Conservation (phyloP, 1,139 yeast genomes). For the Kodamaea sp. region DNA sequence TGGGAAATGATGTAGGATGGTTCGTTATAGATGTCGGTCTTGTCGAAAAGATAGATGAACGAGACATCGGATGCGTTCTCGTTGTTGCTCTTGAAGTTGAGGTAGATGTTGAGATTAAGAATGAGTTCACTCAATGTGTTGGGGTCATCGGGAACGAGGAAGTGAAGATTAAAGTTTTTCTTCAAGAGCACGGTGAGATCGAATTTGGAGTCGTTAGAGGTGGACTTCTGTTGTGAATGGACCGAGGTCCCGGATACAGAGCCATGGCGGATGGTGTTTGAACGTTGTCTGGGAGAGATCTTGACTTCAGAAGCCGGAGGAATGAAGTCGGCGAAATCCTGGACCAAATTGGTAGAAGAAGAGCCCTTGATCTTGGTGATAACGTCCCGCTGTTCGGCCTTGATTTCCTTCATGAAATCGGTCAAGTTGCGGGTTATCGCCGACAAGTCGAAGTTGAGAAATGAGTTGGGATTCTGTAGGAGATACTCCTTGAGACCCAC, state of each 20-base stretch:
- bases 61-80: slow-evolving; percentile 11
- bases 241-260: not conserved
- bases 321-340: not conserved
- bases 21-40: slow-evolving; percentile 17
- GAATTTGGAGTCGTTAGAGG: slow-evolving; percentile 22
- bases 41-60: slow-evolving; percentile 15
- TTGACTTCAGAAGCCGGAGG: not conserved
- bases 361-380: slow-evolving; percentile 12
- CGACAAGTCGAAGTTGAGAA: slow-evolving; percentile 64
- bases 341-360: not conserved
- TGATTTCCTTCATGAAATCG: slow-evolving; percentile 20
- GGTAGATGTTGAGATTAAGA: slow-evolving; percentile 38
- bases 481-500: slow-evolving; percentile 39
- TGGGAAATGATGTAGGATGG: slow-evolving; percentile 41
- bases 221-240: slow-evolving; percentile 2
- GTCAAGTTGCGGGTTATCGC: slow-evolving; percentile 66
- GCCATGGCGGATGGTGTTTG: not conserved
- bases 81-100: slow-evolving; percentile 25
- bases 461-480: slow-evolving; percentile 48
- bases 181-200: slow-evolving; percentile 35
- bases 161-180: slow-evolving; percentile 40
- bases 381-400: slow-evolving; percentile 12
- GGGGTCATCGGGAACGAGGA: slow-evolving; percentile 39
- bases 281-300: not conserved
- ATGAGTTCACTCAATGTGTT: slow-evolving; percentile 36